These are phyloP conservation scores for Arthrobotrys entomopaga DNA, from an alignment of 2,329 filamentous ascomycete species.

Conservation along the genomic window DNA sequence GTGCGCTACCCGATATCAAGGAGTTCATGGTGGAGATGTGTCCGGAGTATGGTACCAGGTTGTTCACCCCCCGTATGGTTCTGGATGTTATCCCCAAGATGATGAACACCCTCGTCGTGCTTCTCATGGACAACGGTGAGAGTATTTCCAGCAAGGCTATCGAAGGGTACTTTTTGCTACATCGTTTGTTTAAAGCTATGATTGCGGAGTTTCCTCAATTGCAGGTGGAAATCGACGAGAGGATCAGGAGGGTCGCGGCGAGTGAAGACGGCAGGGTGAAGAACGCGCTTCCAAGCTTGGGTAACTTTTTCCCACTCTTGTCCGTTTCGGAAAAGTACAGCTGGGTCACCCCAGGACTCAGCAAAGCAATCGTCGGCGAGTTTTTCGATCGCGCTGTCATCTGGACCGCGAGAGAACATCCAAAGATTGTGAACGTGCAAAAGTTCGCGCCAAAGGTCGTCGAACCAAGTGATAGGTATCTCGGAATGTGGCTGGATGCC, in stretches of 20 bases:
- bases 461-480: constrained; percentile 31
- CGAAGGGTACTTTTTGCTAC: constrained; percentile 49
- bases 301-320: constrained; percentile 38
- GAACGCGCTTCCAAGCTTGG: constrained; percentile 33
- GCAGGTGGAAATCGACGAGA: constrained; percentile 36
- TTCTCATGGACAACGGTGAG: constrained; percentile 52
- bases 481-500: constrained; percentile 31
- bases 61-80: constrained; percentile 42
- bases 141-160: constrained; percentile 47
- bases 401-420: constrained; percentile 48
- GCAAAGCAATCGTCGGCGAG: constrained; percentile 40
- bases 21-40: constrained; percentile 54
- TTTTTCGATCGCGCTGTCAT: constrained; percentile 48
- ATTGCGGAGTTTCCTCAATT: constrained; percentile 36
- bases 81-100: constrained; percentile 50
- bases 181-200: constrained; percentile 39
- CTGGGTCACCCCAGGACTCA: constrained; percentile 45
- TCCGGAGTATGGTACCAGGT: constrained; percentile 24
- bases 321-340: constrained; percentile 36
- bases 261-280: constrained; percentile 29
- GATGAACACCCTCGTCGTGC: constrained; percentile 49
- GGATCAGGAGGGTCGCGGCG: constrained; percentile 20
- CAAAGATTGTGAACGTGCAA: constrained; percentile 33
- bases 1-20: constrained; percentile 51
- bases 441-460: constrained; percentile 14